phyloP scores from a whole-genome alignment of 345 rosid genomes.

The Gossypioides kirkii region DNA sequence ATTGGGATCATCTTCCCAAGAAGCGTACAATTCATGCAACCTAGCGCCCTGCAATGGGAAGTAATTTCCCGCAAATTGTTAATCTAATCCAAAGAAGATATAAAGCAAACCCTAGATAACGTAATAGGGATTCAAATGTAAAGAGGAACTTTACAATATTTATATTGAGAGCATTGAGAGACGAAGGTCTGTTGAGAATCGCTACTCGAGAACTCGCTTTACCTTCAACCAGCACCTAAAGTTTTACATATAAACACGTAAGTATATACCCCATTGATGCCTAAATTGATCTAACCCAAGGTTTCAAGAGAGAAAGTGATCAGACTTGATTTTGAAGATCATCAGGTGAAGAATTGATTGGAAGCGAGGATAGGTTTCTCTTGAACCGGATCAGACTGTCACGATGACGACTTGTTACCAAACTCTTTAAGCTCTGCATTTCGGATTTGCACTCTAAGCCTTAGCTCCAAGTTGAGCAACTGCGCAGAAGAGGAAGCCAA shows the following conservation, averaged over 20 bases:
- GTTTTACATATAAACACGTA: not conserved
- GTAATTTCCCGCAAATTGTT: not conserved
- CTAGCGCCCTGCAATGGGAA: conserved; percentile 41
- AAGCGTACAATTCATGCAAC: conserved; percentile 58
- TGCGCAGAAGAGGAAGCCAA: not conserved
- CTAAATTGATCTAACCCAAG: not conserved
- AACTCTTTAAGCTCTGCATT: conserved; percentile 34
- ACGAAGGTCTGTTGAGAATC: conserved; percentile 76
- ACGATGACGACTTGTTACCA: conserved; percentile 29
- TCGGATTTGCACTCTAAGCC: not conserved
- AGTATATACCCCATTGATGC: not conserved
- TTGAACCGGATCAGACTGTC: conserved; percentile 12
- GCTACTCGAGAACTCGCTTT: conserved; percentile 64
- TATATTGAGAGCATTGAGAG: conserved; percentile 77
- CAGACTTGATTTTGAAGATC: conserved; percentile 50
- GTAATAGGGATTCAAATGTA: conserved; percentile 1
- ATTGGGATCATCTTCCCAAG: conserved; percentile 83
- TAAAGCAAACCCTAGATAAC: not conserved
- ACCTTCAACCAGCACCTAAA: conserved; percentile 73
- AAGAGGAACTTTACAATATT: conserved; percentile 43
- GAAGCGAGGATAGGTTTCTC: conserved; percentile 37
- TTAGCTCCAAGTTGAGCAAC: not conserved
- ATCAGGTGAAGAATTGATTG: conserved; percentile 35
- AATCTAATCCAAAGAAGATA: not conserved
- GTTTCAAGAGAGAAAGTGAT: not conserved